phyloP scores from a whole-genome alignment of 345 rosid species.

The Murraya paniculata region DNA sequence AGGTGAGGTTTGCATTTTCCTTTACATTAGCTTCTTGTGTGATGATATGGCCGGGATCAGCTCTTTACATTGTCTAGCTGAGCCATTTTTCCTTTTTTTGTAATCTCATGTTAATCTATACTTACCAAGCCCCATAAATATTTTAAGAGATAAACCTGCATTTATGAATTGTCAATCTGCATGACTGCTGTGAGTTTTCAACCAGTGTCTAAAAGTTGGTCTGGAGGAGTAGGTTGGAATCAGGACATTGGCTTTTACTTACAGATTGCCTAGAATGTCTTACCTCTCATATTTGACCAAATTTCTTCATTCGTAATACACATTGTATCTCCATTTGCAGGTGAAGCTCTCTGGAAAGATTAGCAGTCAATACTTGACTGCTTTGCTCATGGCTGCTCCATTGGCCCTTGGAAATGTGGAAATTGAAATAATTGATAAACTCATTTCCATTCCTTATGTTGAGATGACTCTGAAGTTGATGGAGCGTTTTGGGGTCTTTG shows the following conservation, averaged over 20 bases:
- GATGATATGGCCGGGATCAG: background rate
- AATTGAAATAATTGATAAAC: slow-evolving; percentile 81
- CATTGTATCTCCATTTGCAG: slow-evolving; percentile 42
- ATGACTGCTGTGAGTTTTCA: background rate
- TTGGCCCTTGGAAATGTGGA: slow-evolving; percentile 90
- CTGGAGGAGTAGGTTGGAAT: background rate
- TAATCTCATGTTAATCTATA: background rate
- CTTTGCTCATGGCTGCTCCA: slow-evolving; percentile 96
- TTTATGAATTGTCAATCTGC: background rate
- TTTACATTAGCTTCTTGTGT: background rate
- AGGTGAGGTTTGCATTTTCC: slow-evolving; percentile 41
- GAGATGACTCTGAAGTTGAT: slow-evolving; percentile 96
- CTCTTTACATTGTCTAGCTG: background rate
- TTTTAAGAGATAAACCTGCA: background rate
- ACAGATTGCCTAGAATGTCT: background rate
- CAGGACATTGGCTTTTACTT: background rate
- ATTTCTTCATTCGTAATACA: slow-evolving; percentile 13
- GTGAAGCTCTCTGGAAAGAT: slow-evolving; percentile 92
- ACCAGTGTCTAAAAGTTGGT: background rate
- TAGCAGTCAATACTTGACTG: slow-evolving; percentile 96
- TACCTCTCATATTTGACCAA: background rate
- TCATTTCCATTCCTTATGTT: slow-evolving; percentile 91
- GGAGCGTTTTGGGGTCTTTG: slow-evolving; percentile 82
- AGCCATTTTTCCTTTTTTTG: background rate
- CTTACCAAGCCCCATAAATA: background rate